Conservation (phyloP, 1,139 yeast species). For the Pichia sp. region DNA sequence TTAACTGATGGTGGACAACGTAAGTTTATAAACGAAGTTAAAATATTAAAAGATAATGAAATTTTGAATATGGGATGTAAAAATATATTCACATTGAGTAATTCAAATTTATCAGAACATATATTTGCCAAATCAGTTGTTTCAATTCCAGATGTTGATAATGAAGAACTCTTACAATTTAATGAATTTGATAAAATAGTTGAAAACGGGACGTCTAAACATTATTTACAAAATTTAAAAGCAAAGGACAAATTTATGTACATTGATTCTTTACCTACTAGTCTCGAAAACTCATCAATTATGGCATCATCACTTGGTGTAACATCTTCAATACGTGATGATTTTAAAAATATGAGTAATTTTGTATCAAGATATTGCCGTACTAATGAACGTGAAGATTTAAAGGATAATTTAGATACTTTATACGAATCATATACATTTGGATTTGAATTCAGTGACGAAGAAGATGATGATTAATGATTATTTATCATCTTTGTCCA, state of each 20-base stretch:
- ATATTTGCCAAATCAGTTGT: constrained; percentile 7
- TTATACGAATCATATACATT: constrained; percentile 48
- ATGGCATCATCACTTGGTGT: constrained; percentile 36
- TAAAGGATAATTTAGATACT: constrained; percentile 49
- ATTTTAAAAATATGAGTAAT: constrained; percentile 43
- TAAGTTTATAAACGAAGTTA: constrained; percentile 10
- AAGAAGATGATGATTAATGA: constrained; percentile 7
- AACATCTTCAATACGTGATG: constrained; percentile 39
- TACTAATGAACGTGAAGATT: constrained; percentile 63
- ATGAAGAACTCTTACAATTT: background rate
- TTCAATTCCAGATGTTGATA: background rate
- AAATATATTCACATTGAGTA: constrained; percentile 36
- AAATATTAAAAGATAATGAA: constrained; percentile 1
- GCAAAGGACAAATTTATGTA: constrained; percentile 7
- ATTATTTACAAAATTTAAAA: background rate
- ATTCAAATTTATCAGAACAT: constrained; percentile 10
- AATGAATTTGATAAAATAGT: background rate
- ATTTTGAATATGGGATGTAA: constrained; percentile 2
- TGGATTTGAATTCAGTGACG: constrained; percentile 40
- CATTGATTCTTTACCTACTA: constrained; percentile 33
- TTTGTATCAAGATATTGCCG: constrained; percentile 39
- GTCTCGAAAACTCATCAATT: background rate
- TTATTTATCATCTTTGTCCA: constrained; percentile 25
- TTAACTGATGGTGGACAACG: constrained; percentile 11
- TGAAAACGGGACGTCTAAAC: constrained; percentile 6